Evolutionary conservation across 139 green algal genomes (phyloP).

Genomic region (Choricystis sp.): DNA sequence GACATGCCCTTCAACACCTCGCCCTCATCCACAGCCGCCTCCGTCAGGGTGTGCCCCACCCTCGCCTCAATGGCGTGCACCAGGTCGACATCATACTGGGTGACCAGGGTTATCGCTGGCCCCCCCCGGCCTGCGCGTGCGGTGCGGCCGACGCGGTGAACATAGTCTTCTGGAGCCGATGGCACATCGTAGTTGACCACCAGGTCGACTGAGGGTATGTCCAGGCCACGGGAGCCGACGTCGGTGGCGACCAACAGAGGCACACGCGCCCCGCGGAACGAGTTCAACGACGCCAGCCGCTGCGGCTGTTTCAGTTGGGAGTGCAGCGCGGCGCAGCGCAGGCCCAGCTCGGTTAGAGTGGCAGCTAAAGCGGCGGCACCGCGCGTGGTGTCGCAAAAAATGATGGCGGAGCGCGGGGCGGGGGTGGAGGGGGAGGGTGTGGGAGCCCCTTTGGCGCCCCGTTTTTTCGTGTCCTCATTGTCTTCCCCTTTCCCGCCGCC

Average conservation of each 20-base stretch:
- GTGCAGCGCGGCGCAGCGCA: slow-evolving; percentile 43
- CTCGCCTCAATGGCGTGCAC: slow-evolving; percentile 34
- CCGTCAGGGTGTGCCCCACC: slow-evolving; percentile 36
- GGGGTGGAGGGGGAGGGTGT: not conserved
- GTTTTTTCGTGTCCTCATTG: not conserved
- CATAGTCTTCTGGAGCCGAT: slow-evolving; percentile 54
- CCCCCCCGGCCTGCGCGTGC: slow-evolving; percentile 60
- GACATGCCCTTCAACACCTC: slow-evolving; percentile 70
- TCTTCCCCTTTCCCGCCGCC: slow-evolving; percentile 17
- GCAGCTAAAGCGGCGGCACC: slow-evolving; percentile 31
- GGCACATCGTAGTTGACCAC: slow-evolving; percentile 93
- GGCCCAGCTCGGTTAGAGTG: slow-evolving; percentile 61
- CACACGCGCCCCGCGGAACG: slow-evolving; percentile 47
- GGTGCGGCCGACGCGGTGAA: slow-evolving; percentile 78
- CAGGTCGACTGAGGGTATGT: slow-evolving; percentile 86
- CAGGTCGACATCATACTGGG: slow-evolving; percentile 72
- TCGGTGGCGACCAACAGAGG: slow-evolving; percentile 76
- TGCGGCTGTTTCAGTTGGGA: slow-evolving; percentile 47
- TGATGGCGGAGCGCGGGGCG: slow-evolving; percentile 61
- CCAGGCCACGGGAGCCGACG: slow-evolving; percentile 77
- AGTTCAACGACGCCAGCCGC: slow-evolving; percentile 52
- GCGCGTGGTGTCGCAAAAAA: slow-evolving; percentile 63
- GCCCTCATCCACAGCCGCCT: slow-evolving; percentile 38
- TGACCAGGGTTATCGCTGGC: slow-evolving; percentile 76
- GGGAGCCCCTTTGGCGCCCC: not conserved